A percentile compares a stretch with the other conserved stretches of the same genome.
These are phyloP conservation scores for Asclepias syriaca DNA, from an alignment of 257 asterid species.

Conservation along the genomic window DNA sequence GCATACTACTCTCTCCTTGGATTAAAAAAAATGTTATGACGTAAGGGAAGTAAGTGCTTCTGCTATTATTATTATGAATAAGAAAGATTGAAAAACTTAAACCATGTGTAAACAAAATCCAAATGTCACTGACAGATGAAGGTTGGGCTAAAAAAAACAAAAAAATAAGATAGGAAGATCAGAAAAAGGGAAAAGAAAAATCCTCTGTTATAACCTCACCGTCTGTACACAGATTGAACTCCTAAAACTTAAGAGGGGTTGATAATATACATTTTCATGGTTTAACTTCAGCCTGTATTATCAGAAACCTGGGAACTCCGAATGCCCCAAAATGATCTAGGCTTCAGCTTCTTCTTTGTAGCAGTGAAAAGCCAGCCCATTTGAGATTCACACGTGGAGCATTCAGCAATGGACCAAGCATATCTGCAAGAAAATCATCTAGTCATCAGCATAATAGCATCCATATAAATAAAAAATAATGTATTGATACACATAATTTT, in stretches of 20 bases:
- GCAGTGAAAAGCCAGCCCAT: slow-evolving; percentile 93
- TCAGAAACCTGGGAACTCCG: slow-evolving; percentile 83
- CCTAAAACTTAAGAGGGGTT: background rate
- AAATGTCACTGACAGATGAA: too few species aligned
- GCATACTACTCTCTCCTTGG: too few species aligned
- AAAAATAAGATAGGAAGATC: background rate
- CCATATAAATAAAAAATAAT: background rate
- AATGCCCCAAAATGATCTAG: slow-evolving; percentile 87
- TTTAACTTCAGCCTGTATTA: slow-evolving; percentile 24
- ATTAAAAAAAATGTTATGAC: too few species aligned
- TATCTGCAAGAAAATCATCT: slow-evolving; percentile 45
- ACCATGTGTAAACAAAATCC: too few species aligned
- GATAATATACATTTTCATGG: too few species aligned
- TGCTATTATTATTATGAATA: too few species aligned
- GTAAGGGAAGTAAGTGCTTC: too few species aligned
- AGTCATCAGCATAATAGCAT: slow-evolving; percentile 6
- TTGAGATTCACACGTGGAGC: slow-evolving; percentile 65
- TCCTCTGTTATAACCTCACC: background rate
- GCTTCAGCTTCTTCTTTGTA: slow-evolving; percentile 53
- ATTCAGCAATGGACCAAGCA: slow-evolving; percentile 88
- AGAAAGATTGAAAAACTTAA: background rate
- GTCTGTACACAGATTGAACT: slow-evolving; percentile 12
- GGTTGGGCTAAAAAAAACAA: too few species aligned
- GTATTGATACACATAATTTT: too few species aligned
- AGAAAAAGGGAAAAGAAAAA: background rate